Base-by-base conservation (phyloP, 768 basidiomycete species). In the Mycena indigotica region DNA sequence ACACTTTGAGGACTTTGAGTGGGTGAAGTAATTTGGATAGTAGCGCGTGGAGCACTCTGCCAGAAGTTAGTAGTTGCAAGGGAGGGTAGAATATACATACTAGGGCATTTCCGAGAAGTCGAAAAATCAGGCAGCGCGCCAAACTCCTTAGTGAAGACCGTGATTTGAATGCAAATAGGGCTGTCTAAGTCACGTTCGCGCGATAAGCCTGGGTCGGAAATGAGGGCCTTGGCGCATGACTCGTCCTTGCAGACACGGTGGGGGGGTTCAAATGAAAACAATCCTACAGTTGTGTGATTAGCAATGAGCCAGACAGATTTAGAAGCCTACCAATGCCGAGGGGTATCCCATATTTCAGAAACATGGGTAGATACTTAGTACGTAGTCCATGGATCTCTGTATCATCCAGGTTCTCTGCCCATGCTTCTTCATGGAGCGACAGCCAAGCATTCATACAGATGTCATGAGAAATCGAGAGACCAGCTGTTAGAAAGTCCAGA, bases 1-100 rank as follows among this genome's bases (percentile, higher is more conserved):
- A 3, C 63, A 56, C 0, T 21, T 41, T 0, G 63, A 60, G 5
- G 65, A 65, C 1, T 55, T 45, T 17, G 25, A 25, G 38, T 72
- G 62, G 16, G 70, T 68, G 45, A 58, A 72, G 58, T 66, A 73
- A 21, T 67, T 67, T 16, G 56, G 63, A 50, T 72, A 66, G 38
- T 72, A 72, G 24, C 66, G 65, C 2, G 70, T 72, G 5, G 66
- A 32, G 56, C 72, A 73, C 5, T 60, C 67, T 70, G 48, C 16
- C 19, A 21, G 2, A 28, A 1, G 15, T 16, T 38, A 4, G 25
- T 35, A 29, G 30, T 5, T 21, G n/a, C 28, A 48, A 40, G 23
- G 24, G 12, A 17, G 16, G 5, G 32, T 17, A 35, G 3, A 19
- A 25, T 35, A 35, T 17, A 24, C 25, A n/a, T 32, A 57, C 56